Conservation (phyloP, 2,329 filamentous ascomycete genomes). For the Elsinoe australis region DNA sequence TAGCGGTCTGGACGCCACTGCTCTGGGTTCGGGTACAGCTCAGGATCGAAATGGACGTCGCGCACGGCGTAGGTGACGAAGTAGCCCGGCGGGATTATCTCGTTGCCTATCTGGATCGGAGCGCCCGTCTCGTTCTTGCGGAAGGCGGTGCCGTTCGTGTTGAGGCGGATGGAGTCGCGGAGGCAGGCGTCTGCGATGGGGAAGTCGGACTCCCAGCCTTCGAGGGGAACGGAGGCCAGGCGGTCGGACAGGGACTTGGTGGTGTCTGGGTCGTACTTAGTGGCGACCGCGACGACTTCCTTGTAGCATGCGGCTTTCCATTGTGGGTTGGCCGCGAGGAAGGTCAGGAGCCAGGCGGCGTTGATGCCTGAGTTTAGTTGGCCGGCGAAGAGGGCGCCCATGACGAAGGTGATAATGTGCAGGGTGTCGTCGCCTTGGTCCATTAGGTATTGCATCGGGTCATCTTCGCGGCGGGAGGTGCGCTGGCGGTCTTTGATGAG, state of each 20-base stretch:
- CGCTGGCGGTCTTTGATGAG: slow-evolving; percentile 42
- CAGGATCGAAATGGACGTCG: slow-evolving; percentile 44
- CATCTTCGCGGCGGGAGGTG: slow-evolving; percentile 38
- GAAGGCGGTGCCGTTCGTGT: slow-evolving; percentile 42
- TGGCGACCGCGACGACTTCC: slow-evolving; percentile 43
- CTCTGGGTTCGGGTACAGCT: slow-evolving; percentile 43
- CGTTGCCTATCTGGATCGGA: slow-evolving; percentile 36
- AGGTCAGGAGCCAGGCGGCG: slow-evolving; percentile 46
- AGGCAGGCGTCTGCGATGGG: slow-evolving; percentile 46
- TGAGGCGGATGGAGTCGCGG: slow-evolving; percentile 48
- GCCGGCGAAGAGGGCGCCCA: slow-evolving; percentile 51
- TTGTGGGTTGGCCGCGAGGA: slow-evolving; percentile 41
- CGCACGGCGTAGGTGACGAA: slow-evolving; percentile 42
- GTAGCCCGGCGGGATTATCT: slow-evolving; percentile 44
- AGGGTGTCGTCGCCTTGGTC: slow-evolving; percentile 43
- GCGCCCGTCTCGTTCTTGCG: slow-evolving; percentile 46
- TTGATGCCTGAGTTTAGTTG: slow-evolving; percentile 52
- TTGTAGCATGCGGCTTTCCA: slow-evolving; percentile 40
- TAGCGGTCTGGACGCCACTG: slow-evolving; percentile 47
- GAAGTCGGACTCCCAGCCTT: slow-evolving; percentile 51
- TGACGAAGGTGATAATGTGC: slow-evolving; percentile 43
- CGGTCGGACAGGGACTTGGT: slow-evolving; percentile 32
- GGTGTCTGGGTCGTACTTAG: slow-evolving; percentile 36
- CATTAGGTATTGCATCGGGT: slow-evolving; percentile 48
- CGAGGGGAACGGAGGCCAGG: slow-evolving; percentile 41